phyloP scores from a whole-genome alignment of 371 early-diverging fungal species.

The Smittium culicis region DNA sequence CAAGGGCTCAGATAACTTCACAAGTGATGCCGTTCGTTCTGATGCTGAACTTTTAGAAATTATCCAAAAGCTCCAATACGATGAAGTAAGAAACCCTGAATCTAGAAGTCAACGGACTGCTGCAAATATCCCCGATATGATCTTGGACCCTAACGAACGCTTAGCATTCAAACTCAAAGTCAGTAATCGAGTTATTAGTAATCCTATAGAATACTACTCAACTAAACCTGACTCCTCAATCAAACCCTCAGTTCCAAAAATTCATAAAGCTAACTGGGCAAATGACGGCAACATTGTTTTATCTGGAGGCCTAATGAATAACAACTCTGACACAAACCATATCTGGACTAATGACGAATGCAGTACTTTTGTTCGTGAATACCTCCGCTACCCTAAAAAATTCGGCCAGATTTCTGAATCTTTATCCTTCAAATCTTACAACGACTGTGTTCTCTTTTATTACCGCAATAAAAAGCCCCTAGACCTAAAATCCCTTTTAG shows the following conservation, averaged over 20 bases:
- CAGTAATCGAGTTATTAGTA: conserved; percentile 42
- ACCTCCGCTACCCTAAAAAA: conserved; percentile 73
- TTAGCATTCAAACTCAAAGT: conserved; percentile 43
- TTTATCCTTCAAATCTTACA: conserved; percentile 60
- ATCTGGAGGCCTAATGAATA: conserved; percentile 15
- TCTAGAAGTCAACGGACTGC: conserved; percentile 58
- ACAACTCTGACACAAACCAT: conserved; percentile 23
- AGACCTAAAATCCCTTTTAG: conserved; percentile 56
- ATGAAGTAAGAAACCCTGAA: conserved; percentile 65
- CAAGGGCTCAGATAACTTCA: conserved; percentile 27
- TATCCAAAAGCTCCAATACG: conserved; percentile 56
- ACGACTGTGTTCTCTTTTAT: conserved; percentile 79
- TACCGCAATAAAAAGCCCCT: conserved; percentile 77
- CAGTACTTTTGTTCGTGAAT: conserved; percentile 56
- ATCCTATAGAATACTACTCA: conserved; percentile 47
- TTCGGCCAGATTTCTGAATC: conserved; percentile 71
- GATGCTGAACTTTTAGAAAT: conserved; percentile 67
- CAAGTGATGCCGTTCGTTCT: conserved; percentile 64
- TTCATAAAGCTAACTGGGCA: neutral
- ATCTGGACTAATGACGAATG: conserved; percentile 71
- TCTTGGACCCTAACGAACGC: conserved; percentile 44
- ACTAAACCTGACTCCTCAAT: conserved; percentile 10
- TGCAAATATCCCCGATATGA: conserved; percentile 63
- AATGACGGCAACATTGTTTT: conserved; percentile 1
- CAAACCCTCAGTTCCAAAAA: neutral